Evolutionary conservation across 345 rosid species (phyloP).

Genomic region (Pistacia atlantica): DNA sequence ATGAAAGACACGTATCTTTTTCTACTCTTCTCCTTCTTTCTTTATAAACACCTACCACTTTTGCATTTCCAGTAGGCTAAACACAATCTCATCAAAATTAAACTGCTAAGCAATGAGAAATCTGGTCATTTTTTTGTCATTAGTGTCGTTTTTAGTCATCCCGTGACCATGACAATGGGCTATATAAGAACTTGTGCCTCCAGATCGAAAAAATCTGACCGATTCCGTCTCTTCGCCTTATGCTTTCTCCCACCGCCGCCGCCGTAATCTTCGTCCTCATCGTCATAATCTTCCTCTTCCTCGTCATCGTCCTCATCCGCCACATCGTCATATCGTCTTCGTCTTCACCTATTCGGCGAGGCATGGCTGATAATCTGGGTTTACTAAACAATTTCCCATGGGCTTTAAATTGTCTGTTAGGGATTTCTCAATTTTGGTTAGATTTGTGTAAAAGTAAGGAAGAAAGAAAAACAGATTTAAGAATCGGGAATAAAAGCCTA

Average conservation of each 20-base stretch:
- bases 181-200: slow-evolving; percentile 55
- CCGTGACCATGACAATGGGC: slow-evolving; percentile 32
- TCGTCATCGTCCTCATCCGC: slow-evolving; percentile 88
- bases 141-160: slow-evolving; percentile 34
- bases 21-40: slow-evolving; percentile 6
- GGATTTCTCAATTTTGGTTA: not conserved
- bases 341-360: slow-evolving; percentile 43
- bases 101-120: slow-evolving; percentile 25
- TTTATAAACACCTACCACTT: slow-evolving; percentile 23
- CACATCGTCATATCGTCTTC: slow-evolving; percentile 63
- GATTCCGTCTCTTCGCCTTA: slow-evolving; percentile 44
- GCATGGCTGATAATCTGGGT: slow-evolving; percentile 28
- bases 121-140: slow-evolving; percentile 25
- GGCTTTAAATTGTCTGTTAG: too few species aligned
- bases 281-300: slow-evolving; percentile 67
- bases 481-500: too few species aligned
- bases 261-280: slow-evolving; percentile 57
- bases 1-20: slow-evolving; percentile 36
- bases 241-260: slow-evolving; percentile 33
- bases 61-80: not conserved
- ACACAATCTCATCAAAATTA: not conserved
- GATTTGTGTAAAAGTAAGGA: not conserved
- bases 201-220: slow-evolving; percentile 54
- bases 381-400: too few species aligned
- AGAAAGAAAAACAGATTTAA: not conserved